Evolutionary conservation across 1,284 basidiomycete species (phyloP).

Genomic region (Heliocybe sulcata): DNA sequence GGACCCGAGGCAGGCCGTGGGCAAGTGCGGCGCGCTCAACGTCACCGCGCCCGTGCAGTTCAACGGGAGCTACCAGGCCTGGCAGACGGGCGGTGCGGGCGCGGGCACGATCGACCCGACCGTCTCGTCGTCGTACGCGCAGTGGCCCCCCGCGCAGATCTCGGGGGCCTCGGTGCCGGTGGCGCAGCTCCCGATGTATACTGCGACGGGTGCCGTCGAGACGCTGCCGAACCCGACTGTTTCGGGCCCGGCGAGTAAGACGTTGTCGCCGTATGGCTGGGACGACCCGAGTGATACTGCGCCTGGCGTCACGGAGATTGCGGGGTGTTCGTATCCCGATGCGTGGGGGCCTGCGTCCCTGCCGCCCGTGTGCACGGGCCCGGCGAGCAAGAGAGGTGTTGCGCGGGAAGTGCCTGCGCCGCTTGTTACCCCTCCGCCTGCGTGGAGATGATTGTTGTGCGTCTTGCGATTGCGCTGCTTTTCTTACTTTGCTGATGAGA

Average conservation of each 20-base stretch:
- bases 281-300: constrained; percentile 49
- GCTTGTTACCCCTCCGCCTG: not conserved
- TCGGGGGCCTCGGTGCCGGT: constrained; percentile 30
- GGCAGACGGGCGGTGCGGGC: constrained; percentile 74
- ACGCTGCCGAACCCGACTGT: constrained; percentile 58
- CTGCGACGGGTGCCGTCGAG: constrained; percentile 53
- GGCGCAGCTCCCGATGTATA: constrained; percentile 55
- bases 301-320: constrained; percentile 46
- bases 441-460: not conserved
- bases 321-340: constrained; percentile 59
- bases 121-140: constrained; percentile 35
- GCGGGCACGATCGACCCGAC: constrained; percentile 52
- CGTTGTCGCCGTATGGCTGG: constrained; percentile 69
- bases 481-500: no score
- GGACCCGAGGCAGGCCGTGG: constrained; percentile 65
- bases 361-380: not conserved
- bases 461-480: no score
- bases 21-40: constrained; percentile 56
- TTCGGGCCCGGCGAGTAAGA: constrained; percentile 25
- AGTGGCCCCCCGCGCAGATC: constrained; percentile 54
- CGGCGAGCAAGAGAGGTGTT: not conserved
- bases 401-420: not conserved
- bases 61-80: constrained; percentile 51
- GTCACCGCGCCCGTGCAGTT: constrained; percentile 34
- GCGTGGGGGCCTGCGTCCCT: constrained; percentile 31